Conservation (phyloP, 2,329 filamentous ascomycete genomes). For the Verticillium nonalfalfae region DNA sequence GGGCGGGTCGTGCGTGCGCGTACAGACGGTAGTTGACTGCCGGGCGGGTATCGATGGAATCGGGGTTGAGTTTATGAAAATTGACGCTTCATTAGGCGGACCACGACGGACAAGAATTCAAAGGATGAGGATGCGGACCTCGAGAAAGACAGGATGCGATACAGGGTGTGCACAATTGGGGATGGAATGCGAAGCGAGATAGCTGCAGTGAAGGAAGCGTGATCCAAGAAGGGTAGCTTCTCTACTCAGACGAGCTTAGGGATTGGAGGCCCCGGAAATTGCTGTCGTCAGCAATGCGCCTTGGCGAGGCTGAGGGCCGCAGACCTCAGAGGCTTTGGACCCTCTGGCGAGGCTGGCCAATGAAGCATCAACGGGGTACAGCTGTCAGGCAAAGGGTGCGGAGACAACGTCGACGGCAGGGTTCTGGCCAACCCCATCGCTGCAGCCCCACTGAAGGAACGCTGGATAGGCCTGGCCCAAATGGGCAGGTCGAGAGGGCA, state of each 20-base stretch:
- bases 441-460: neutral
- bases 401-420: neutral
- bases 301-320: neutral
- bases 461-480: neutral
- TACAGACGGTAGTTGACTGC: neutral
- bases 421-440: neutral
- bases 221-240: too few species aligned
- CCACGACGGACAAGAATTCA: neutral
- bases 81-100: neutral
- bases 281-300: neutral
- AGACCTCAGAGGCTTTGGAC: neutral
- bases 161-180: neutral
- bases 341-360: neutral
- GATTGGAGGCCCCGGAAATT: neutral
- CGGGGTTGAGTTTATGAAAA: neutral
- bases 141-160: neutral
- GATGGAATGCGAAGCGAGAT: neutral
- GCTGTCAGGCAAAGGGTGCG: neutral
- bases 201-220: neutral
- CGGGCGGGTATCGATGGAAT: neutral
- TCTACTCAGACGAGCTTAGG: neutral
- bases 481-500: neutral
- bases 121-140: neutral
- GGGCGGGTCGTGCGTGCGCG: neutral
- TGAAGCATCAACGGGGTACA: neutral